Evolutionary conservation across 2,329 filamentous ascomycete species (phyloP).

Genomic region (Parastagonospora nodorum): DNA sequence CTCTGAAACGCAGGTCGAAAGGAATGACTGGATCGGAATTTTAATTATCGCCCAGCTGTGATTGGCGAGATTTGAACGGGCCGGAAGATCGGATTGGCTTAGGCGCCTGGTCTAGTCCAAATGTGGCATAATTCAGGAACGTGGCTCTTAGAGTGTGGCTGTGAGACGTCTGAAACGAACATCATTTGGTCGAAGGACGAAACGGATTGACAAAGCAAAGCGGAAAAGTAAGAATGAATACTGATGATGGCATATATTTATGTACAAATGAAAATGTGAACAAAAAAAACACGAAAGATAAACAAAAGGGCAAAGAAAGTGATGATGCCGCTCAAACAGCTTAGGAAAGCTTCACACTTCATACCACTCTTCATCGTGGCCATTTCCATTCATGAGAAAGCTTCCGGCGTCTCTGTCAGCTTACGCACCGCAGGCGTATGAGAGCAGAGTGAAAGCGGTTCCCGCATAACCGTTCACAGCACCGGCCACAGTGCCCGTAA

Average conservation of each 20-base stretch:
- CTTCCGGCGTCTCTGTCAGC: too few relatives aligned
- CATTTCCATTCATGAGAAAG: too few relatives aligned
- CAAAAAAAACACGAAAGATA: background rate
- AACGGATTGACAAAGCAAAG: background rate
- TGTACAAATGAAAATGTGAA: background rate
- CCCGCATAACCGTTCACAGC: background rate
- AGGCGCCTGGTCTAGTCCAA: conserved; percentile 6
- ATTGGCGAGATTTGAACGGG: conserved; percentile 15
- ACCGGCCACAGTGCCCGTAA: background rate
- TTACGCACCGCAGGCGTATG: background rate
- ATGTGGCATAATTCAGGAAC: conserved; percentile 15
- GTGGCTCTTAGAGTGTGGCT: conserved; percentile 19
- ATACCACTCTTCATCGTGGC: too few relatives aligned
- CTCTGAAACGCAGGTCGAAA: conserved; percentile 27
- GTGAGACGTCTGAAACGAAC: conserved; percentile 10
- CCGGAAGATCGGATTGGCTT: conserved; percentile 21
- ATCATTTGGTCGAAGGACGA: background rate
- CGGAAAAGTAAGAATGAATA: background rate
- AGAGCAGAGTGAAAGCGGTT: background rate
- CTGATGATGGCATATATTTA: background rate
- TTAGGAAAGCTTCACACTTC: too few relatives aligned
- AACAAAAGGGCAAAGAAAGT: too few relatives aligned
- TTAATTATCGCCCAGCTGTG: conserved; percentile 7
- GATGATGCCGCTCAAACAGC: too few relatives aligned
- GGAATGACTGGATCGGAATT: conserved; percentile 19